Conservation (phyloP, 805 yeast genomes). For the Hyphopichia homilentoma region DNA sequence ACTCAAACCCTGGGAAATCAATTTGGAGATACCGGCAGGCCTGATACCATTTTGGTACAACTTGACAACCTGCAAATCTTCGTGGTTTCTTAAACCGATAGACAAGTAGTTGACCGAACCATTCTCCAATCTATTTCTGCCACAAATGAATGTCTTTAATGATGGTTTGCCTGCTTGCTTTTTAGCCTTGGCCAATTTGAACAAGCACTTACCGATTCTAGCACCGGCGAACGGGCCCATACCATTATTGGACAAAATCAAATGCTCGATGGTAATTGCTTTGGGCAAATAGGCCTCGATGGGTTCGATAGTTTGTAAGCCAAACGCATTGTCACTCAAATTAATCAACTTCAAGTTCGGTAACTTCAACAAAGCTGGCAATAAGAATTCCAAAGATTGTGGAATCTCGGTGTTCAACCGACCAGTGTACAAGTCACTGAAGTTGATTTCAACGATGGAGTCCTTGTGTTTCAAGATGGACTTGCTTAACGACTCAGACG, state of each 20-base stretch:
- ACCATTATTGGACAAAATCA: slow-evolving; percentile 90
- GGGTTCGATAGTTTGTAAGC: slow-evolving; percentile 90
- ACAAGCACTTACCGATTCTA: slow-evolving; percentile 84
- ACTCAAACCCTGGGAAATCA: slow-evolving; percentile 69
- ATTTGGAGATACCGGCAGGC: slow-evolving; percentile 80
- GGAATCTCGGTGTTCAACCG: slow-evolving; percentile 95
- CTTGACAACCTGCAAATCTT: slow-evolving; percentile 65
- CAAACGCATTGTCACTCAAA: slow-evolving; percentile 94
- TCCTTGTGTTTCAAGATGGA: slow-evolving; percentile 43
- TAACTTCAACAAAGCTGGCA: slow-evolving; percentile 69
- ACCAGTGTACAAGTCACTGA: slow-evolving; percentile 93
- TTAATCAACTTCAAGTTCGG: slow-evolving; percentile 70
- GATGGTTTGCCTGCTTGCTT: slow-evolving; percentile 42
- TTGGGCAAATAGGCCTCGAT: slow-evolving; percentile 72
- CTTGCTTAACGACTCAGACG: slow-evolving; percentile 68
- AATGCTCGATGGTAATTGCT: slow-evolving; percentile 78
- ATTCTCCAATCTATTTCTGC: slow-evolving; percentile 94
- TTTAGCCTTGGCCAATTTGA: slow-evolving; percentile 65
- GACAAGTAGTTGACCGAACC: slow-evolving; percentile 88
- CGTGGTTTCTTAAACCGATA: slow-evolving; percentile 78
- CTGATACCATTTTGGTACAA: slow-evolving; percentile 96
- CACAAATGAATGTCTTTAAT: slow-evolving; percentile 88
- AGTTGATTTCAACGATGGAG: slow-evolving; percentile 63
- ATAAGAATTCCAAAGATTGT: slow-evolving; percentile 64
- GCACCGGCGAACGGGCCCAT: slow-evolving; percentile 98